Percentiles rank a stretch among this genome's conserved stretches.
phyloP scores from a whole-genome alignment of 2,329 filamentous ascomycete genomes.

The Blastomyces silverae region DNA sequence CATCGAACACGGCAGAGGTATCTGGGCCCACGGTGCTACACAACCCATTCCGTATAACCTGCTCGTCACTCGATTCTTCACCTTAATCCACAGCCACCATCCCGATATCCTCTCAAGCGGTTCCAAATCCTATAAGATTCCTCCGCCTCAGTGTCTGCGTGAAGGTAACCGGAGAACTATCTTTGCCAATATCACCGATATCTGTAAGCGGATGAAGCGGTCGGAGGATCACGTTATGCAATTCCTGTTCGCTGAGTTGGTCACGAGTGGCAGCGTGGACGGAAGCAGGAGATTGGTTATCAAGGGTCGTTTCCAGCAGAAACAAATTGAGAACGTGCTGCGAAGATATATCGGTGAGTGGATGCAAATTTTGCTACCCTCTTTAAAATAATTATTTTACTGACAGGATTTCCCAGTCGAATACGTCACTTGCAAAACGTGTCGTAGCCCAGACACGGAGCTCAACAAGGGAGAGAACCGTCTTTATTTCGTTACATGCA shows the following conservation, averaged over 20 bases:
- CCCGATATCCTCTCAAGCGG: slow-evolving; percentile 87
- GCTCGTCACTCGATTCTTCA: slow-evolving; percentile 88
- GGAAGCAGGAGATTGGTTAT: slow-evolving; percentile 90
- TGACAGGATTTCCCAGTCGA: slow-evolving; percentile 53
- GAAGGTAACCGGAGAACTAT: slow-evolving; percentile 99
- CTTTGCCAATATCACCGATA: slow-evolving; percentile 97
- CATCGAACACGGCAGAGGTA: slow-evolving; percentile 78
- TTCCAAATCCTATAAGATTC: slow-evolving; percentile 97
- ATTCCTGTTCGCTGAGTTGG: slow-evolving; percentile 96
- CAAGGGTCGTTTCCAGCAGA: slow-evolving; percentile 99
- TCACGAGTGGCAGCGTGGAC: slow-evolving; percentile 92
- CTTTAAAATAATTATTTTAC: neutral
- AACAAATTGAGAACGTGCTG: slow-evolving; percentile 96
- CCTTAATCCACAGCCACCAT: slow-evolving; percentile 88
- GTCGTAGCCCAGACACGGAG: slow-evolving; percentile 87
- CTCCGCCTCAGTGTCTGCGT: slow-evolving; percentile 93
- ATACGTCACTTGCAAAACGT: slow-evolving; percentile 99
- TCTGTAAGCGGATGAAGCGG: slow-evolving; percentile 99
- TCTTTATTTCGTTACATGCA: slow-evolving; percentile 98
- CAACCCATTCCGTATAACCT: slow-evolving; percentile 75
- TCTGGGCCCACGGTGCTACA: slow-evolving; percentile 77
- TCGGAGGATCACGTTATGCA: slow-evolving; percentile 95
- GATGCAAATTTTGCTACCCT: neutral
- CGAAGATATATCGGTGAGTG: slow-evolving; percentile 84
- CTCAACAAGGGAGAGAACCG: slow-evolving; percentile 99